These are phyloP conservation scores for Trypanosoma avium DNA, from an alignment of 208 protist species.

Conservation along the genomic window DNA sequence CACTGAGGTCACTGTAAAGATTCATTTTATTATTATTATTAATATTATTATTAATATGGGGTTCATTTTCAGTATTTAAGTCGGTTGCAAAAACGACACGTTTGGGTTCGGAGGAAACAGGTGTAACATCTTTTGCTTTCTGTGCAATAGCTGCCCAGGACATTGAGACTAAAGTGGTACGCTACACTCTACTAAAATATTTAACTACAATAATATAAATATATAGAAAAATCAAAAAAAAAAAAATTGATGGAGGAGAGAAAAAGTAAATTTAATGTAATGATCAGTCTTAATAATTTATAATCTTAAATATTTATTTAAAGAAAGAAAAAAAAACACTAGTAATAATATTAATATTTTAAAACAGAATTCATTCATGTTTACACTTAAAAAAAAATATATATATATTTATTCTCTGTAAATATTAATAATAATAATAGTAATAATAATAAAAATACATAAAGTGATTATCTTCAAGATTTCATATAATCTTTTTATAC, in stretches of 20 bases:
- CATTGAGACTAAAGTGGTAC: constrained; percentile 38
- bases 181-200: no score
- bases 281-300: neutral
- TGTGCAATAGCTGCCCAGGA: constrained; percentile 68
- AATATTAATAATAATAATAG: constrained; percentile 9
- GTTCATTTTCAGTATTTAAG: neutral
- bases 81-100: constrained; percentile 21
- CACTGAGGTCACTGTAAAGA: neutral
- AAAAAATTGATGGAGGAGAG: neutral
- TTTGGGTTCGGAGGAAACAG: constrained; percentile 11
- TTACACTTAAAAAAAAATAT: no score
- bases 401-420: no score
- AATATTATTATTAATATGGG: neutral
- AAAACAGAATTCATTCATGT: neutral
- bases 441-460: neutral
- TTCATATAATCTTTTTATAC: no score
- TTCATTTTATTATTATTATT: neutral
- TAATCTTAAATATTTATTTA: neutral
- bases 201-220: neutral
- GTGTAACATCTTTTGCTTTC: constrained; percentile 35
- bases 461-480: no score
- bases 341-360: neutral
- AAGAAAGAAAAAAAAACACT: neutral
- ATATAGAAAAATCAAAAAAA: constrained; percentile 8
- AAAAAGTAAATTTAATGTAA: neutral